These are phyloP conservation scores for Phalaenopsis hybrid DNA, from an alignment of 116 monocot genomes.

Conservation along the genomic window DNA sequence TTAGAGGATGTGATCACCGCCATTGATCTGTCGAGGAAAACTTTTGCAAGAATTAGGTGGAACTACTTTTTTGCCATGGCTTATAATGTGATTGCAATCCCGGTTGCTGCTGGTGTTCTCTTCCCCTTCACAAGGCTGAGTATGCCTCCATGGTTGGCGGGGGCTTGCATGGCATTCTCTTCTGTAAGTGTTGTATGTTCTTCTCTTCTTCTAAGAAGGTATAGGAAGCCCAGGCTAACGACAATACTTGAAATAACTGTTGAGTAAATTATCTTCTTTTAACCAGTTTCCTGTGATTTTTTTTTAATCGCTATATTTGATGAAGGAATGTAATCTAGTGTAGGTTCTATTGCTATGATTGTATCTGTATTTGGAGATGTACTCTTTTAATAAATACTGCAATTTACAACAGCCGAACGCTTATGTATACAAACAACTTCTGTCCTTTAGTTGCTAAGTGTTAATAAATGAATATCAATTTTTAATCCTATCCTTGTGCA, in stretches of 20 bases:
- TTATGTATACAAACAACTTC: too few species aligned
- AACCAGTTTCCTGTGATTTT: background rate
- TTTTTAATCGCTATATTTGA: background rate
- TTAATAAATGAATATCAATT: too few species aligned
- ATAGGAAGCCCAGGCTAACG: slow-evolving; percentile 80
- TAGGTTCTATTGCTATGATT: background rate
- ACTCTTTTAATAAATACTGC: too few species aligned
- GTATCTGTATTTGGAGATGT: background rate
- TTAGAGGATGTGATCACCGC: slow-evolving; percentile 85
- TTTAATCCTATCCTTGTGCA: too few species aligned
- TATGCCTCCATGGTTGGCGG: slow-evolving; percentile 95
- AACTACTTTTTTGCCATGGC: slow-evolving; percentile 94
- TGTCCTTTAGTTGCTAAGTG: too few species aligned
- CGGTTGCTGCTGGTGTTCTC: slow-evolving; percentile 87
- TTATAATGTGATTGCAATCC: slow-evolving; percentile 85
- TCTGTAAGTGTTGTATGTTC: slow-evolving; percentile 95
- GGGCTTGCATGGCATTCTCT: slow-evolving; percentile 95
- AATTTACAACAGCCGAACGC: too few species aligned
- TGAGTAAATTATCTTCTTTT: slow-evolving; percentile 24
- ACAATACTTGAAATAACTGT: slow-evolving; percentile 91
- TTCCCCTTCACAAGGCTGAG: slow-evolving; percentile 65
- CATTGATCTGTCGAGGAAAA: slow-evolving; percentile 79
- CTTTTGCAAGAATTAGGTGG: slow-evolving; percentile 56
- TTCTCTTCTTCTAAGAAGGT: slow-evolving; percentile 83
- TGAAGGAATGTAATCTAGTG: background rate